Evolutionary conservation across 2,329 filamentous ascomycete species (phyloP), one percentile per base, ranked within the genome.

Genomic region (Penicillium sp.): DNA sequence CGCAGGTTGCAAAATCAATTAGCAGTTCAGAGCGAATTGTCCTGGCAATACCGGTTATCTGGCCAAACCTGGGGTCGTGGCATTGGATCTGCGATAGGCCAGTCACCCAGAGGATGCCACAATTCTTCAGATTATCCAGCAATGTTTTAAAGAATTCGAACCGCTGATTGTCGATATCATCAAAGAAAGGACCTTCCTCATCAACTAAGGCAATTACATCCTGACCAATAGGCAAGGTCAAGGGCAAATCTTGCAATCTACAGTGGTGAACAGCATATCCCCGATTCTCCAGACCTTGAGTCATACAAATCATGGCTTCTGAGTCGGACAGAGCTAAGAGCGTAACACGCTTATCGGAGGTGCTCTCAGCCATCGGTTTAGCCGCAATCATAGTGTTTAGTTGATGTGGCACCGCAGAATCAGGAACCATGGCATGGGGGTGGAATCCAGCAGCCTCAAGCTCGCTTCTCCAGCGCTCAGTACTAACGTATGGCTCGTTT

Each of bases 371-470:
- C 14, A 5, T 11, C 19, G n/a, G 37, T 11, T 11, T 39, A 4
- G 37, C 37, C 55, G 41, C 5, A 60, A 65, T 63, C 19, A 53
- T 53, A 6, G 44, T 54, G 29, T 43, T 45, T 9, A 21, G 11
- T 13, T 60, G 55, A 31, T 53, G 48, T 19, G 55, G 55, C 2
- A 35, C 19, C 16, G 39, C 52, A 2, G 16, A 31, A 43, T 75
- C 70, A 37, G 61, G 56, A 1, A 60, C 53, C 3, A 65, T 54
- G 1, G 56, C 48, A 16, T 77, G 70, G 1, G 71, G 68, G 0
- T 58, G 56, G 52, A 77, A 77, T 7, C 74, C 75, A n/a, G 66
- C 63, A 9, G 29, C 44, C 14, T 47, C 41, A 1, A 75, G 58
- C 26, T 69, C 66, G 8, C 47, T 29, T 8, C 69, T 50, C 73